These are phyloP conservation scores for Nadsonia commutata DNA, from an alignment of 1,139 yeast species.

Conservation along the genomic window DNA sequence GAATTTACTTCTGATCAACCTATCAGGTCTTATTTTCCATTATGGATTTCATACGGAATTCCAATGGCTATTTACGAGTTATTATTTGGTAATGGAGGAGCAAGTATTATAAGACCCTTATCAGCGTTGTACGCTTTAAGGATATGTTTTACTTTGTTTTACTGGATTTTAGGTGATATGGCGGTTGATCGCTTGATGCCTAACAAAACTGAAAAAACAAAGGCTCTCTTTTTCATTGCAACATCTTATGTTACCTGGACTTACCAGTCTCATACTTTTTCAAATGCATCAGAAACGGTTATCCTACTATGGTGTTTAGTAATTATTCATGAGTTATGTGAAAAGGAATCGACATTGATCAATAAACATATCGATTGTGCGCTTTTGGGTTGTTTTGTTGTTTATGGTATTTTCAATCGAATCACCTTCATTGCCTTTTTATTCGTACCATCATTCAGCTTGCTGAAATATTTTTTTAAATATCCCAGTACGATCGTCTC, in stretches of 20 bases:
- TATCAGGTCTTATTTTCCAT: slow-evolving; percentile 60
- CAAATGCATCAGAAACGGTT: slow-evolving; percentile 73
- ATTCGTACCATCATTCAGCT: slow-evolving; percentile 34
- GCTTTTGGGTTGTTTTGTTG: slow-evolving; percentile 37
- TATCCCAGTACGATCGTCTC: slow-evolving; percentile 17
- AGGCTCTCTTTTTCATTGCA: slow-evolving; percentile 49
- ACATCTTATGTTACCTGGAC: slow-evolving; percentile 72
- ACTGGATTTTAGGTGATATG: slow-evolving; percentile 45
- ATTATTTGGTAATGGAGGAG: slow-evolving; percentile 13
- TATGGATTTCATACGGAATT: slow-evolving; percentile 49
- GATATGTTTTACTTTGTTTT: slow-evolving; percentile 38
- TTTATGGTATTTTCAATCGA: slow-evolving; percentile 70
- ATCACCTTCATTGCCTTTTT: slow-evolving; percentile 71
- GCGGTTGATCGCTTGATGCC: slow-evolving; percentile 33
- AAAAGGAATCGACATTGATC: slow-evolving; percentile 13
- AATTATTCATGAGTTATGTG: slow-evolving; percentile 21
- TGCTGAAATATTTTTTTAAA: slow-evolving; percentile 15
- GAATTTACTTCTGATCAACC: slow-evolving; percentile 51
- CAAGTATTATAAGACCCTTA: slow-evolving; percentile 17
- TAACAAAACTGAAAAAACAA: slow-evolving; percentile 46
- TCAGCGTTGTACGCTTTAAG: slow-evolving; percentile 44
- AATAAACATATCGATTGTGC: slow-evolving; percentile 21
- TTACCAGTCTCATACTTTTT: slow-evolving; percentile 76
- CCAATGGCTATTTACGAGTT: slow-evolving; percentile 32
- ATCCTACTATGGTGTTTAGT: slow-evolving; percentile 43